phyloP scores from a whole-genome alignment of 2,329 filamentous ascomycete genomes.

The Tothia fuscella region DNA sequence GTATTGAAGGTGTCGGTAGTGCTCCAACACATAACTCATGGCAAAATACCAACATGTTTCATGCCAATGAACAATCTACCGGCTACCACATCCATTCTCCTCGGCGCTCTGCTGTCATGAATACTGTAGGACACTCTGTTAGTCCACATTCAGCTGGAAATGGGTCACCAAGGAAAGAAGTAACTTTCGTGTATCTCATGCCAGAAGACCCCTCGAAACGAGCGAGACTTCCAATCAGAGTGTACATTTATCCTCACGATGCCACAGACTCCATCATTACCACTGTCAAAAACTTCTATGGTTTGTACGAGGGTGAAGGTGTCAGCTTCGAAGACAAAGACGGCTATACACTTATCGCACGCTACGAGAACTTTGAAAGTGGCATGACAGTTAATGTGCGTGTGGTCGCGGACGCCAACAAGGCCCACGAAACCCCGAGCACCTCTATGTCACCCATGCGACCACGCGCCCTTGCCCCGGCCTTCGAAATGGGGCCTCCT shows the following conservation, averaged over 20 bases:
- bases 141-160: conserved; percentile 1
- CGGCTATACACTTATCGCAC: conserved; percentile 83
- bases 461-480: conserved; percentile 46
- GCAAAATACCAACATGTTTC: not conserved
- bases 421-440: conserved; percentile 19
- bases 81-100: no score
- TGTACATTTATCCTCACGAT: conserved; percentile 90
- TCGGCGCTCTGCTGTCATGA: not conserved
- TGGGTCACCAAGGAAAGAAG: conserved; percentile 1
- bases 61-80: no score
- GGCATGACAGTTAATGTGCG: conserved; percentile 91
- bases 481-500: conserved; percentile 51
- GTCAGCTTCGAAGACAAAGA: conserved; percentile 90
- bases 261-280: conserved; percentile 96
- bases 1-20: not conserved
- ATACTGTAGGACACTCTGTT: not conserved
- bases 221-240: conserved; percentile 63
- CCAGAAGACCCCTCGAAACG: conserved; percentile 6
- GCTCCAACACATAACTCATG: not conserved
- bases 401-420: conserved; percentile 44
- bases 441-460: conserved; percentile 39
- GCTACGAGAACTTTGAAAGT: conserved; percentile 89
- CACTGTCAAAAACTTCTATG: conserved; percentile 98
- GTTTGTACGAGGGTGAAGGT: conserved; percentile 73
- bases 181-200: conserved; percentile 4